Percentiles rank a stretch among this genome's conserved stretches.
Evolutionary conservation across 2,329 filamentous ascomycete genomes (phyloP).

Genomic region (Trichoderma guizhouense): DNA sequence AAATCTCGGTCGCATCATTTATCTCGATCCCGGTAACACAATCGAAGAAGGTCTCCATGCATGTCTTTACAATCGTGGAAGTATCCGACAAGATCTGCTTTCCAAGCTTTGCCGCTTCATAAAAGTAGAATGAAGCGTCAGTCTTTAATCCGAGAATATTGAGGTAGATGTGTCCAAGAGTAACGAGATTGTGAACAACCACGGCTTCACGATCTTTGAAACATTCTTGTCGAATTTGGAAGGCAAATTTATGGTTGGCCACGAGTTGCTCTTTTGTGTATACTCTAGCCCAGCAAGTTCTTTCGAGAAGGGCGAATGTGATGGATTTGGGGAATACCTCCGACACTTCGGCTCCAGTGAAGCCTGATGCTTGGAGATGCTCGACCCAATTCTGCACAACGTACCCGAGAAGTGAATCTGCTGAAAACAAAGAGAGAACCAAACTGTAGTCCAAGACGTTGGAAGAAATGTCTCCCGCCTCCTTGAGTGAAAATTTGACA

Average conservation of each 20-base stretch:
- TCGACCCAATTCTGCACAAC: conserved; percentile 36
- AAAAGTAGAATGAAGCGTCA: conserved; percentile 34
- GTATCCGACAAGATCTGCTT: conserved; percentile 32
- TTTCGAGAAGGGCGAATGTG: not conserved
- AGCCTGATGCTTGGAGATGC: conserved; percentile 35
- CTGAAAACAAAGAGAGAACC: conserved; percentile 27
- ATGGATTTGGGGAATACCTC: not conserved
- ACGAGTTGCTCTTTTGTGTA: not conserved
- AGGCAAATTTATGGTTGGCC: not conserved
- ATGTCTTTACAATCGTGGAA: conserved; percentile 33
- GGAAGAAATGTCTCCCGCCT: not conserved
- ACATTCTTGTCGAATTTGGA: not conserved
- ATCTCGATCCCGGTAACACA: not conserved
- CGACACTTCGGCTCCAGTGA: conserved; percentile 25
- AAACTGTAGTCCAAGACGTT: conserved; percentile 16
- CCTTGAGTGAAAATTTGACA: not conserved
- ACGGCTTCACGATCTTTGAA: not conserved
- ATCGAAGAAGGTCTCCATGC: conserved; percentile 22
- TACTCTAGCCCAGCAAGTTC: not conserved
- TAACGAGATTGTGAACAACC: conserved; percentile 20
- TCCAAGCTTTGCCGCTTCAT: conserved; percentile 34
- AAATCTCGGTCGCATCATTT: not conserved
- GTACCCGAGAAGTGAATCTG: conserved; percentile 34
- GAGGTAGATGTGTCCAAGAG: conserved; percentile 34
- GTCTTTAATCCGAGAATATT: conserved; percentile 23